Conservation (phyloP, 805 yeast genomes). For the Nakazawaea laoshanensis region DNA sequence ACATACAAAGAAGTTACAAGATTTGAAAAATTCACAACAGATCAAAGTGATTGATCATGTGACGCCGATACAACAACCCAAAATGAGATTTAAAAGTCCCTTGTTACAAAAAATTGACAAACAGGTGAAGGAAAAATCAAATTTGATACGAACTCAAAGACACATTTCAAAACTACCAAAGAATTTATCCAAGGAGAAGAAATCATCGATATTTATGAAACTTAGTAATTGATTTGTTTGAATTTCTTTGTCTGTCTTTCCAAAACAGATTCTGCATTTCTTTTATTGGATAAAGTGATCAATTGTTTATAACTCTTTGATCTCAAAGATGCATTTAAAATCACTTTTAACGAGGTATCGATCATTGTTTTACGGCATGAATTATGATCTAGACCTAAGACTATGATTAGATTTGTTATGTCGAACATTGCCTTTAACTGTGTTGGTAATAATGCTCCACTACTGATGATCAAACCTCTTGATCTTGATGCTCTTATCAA, state of each 20-base stretch:
- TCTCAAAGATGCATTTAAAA: conserved; percentile 70
- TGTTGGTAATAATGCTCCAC: conserved; percentile 57
- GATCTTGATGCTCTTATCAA: conserved; percentile 75
- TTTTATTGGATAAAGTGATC: conserved; percentile 21
- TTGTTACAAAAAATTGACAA: conserved; percentile 23
- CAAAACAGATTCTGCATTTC: conserved; percentile 14
- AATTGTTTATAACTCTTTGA: conserved; percentile 73
- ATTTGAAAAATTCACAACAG: conserved; percentile 32
- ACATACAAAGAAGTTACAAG: conserved; percentile 29
- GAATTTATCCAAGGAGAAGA: conserved; percentile 2
- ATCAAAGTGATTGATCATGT: conserved; percentile 24
- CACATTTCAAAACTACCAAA: conserved; percentile 6
- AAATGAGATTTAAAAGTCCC: conserved; percentile 17
- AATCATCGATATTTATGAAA: conserved; percentile 4
- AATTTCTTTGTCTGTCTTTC: conserved; percentile 15
- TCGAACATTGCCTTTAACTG: conserved; percentile 65
- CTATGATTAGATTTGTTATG: conserved; percentile 50
- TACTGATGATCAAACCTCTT: conserved; percentile 69
- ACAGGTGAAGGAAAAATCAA: conserved; percentile 15
- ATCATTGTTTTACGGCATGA: conserved; percentile 53
- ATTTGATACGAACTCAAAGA: conserved; percentile 11
- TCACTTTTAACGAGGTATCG: conserved; percentile 52
- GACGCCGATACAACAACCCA: conserved; percentile 4
- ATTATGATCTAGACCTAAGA: conserved; percentile 64
- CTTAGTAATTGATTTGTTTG: background rate